These are phyloP conservation scores for Cucurbitaria berberidis DNA, from an alignment of 2,329 filamentous ascomycete genomes.

Conservation along the genomic window DNA sequence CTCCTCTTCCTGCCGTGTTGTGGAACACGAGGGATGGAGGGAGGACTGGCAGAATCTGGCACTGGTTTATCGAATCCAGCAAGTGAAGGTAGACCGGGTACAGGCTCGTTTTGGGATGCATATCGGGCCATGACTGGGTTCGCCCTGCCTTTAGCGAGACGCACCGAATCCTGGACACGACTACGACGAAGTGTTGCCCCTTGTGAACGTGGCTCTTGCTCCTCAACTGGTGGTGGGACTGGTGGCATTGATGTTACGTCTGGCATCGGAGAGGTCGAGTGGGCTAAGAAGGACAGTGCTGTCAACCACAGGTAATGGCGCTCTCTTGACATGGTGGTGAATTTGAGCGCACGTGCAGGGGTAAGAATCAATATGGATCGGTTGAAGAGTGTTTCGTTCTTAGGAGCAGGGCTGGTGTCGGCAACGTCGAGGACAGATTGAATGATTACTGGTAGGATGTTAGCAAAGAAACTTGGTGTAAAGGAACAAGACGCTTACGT, in stretches of 20 bases:
- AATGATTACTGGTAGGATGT: constrained; percentile 71
- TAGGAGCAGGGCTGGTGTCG: constrained; percentile 86
- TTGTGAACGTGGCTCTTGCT: constrained; percentile 44
- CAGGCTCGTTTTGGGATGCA: constrained; percentile 33
- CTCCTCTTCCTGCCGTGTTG: constrained; percentile 84
- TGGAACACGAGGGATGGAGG: constrained; percentile 71
- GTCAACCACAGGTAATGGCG: constrained; percentile 96
- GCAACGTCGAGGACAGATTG: constrained; percentile 97
- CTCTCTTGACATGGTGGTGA: constrained; percentile 82
- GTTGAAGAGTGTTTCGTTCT: constrained; percentile 76
- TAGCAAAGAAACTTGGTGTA: constrained; percentile 11
- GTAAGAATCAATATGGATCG: constrained; percentile 95
- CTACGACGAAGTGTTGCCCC: constrained; percentile 56
- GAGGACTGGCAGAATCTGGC: constrained; percentile 71
- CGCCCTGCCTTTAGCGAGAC: constrained; percentile 77
- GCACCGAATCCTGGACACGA: constrained; percentile 85
- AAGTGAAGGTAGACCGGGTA: constrained; percentile 39
- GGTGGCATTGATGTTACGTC: constrained; percentile 64
- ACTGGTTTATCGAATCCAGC: constrained; percentile 52
- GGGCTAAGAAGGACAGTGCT: constrained; percentile 90
- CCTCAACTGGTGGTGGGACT: constrained; percentile 49
- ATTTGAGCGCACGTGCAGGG: constrained; percentile 91
- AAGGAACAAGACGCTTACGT: constrained; percentile 64
- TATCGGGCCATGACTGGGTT: constrained; percentile 47
- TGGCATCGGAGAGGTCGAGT: constrained; percentile 81